phyloP scores from a whole-genome alignment of 306 rosid genomes.

The Castanea sativa region DNA sequence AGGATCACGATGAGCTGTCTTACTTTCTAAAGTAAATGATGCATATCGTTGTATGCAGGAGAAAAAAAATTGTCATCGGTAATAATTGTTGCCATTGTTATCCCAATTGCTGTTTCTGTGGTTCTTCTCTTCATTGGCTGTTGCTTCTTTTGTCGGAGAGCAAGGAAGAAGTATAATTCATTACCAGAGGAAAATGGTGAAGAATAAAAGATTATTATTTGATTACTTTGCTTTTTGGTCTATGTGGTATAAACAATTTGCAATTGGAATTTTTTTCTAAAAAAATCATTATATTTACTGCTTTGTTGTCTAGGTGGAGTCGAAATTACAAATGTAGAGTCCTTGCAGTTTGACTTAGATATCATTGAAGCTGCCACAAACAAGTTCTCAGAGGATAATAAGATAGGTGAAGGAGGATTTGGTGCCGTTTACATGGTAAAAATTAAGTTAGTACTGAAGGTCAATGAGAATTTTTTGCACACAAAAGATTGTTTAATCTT shows the following conservation, averaged over 20 bases:
- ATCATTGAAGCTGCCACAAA: slow-evolving; percentile 22
- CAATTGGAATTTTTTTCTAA: not conserved
- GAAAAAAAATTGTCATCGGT: not conserved
- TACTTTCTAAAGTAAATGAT: not conserved
- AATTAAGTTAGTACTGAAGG: not conserved
- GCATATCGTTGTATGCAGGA: slow-evolving; percentile 16
- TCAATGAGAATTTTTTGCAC: not conserved
- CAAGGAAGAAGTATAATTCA: slow-evolving; percentile 9
- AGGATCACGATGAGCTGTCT: too few species aligned
- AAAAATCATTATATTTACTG: not conserved
- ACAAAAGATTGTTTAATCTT: too few species aligned
- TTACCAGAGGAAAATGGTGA: slow-evolving; percentile 25
- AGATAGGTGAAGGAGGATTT: slow-evolving; percentile 32
- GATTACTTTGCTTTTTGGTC: not conserved
- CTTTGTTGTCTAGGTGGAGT: slow-evolving; percentile 13
- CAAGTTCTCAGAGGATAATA: slow-evolving; percentile 22
- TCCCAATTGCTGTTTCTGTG: not conserved
- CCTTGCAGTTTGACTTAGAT: slow-evolving; percentile 13
- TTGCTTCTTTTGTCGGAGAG: slow-evolving; percentile 9
- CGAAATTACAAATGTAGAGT: slow-evolving; percentile 12
- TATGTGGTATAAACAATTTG: not conserved
- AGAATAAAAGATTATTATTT: not conserved
- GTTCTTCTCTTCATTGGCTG: slow-evolving; percentile 12
- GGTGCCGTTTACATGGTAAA: slow-evolving; percentile 28
- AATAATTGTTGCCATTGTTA: slow-evolving; percentile 18